phyloP scores from a whole-genome alignment of 768 basidiomycete species.

The Lactifluus subvellereus region DNA sequence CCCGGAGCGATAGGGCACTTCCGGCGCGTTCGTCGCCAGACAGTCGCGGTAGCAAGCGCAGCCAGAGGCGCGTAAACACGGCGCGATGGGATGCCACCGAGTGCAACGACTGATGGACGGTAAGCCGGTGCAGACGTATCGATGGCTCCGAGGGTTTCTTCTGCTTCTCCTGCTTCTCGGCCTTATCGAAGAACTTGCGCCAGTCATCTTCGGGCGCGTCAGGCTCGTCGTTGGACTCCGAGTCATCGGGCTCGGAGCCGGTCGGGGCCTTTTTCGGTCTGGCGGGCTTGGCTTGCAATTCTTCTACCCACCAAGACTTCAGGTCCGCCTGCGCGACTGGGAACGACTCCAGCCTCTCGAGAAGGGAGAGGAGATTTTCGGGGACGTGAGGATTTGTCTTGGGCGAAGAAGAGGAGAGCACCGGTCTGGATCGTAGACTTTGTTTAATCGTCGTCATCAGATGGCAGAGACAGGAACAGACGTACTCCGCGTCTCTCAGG shows the following conservation, averaged over 20 bases:
- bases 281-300: constrained; percentile 52
- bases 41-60: constrained; percentile 59
- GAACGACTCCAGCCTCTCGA: constrained; percentile 66
- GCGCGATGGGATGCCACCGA: constrained; percentile 71
- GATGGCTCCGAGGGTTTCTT: constrained; percentile 35
- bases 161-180: constrained; percentile 33
- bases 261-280: constrained; percentile 35
- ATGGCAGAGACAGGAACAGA: constrained; percentile 16
- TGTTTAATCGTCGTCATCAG: constrained; percentile 20
- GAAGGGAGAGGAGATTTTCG: constrained; percentile 54
- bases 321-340: constrained; percentile 65
- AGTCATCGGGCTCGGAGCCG: constrained; percentile 20
- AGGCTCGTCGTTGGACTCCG: constrained; percentile 31
- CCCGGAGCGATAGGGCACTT: constrained; percentile 45
- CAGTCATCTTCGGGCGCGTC: constrained; percentile 55
- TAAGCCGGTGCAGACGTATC: constrained; percentile 55
- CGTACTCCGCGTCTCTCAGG: constrained; percentile 70
- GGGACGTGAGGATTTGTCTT: constrained; percentile 34
- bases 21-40: constrained; percentile 34
- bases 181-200: constrained; percentile 79
- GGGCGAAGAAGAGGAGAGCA: constrained; percentile 27
- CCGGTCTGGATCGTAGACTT: constrained; percentile 28
- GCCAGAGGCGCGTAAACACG: constrained; percentile 79
- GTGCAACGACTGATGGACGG: constrained; percentile 72
- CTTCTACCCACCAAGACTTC: constrained; percentile 74